These are phyloP conservation scores for Jatropha multifida DNA, from an alignment of 441 rosid species.

Conservation along the genomic window DNA sequence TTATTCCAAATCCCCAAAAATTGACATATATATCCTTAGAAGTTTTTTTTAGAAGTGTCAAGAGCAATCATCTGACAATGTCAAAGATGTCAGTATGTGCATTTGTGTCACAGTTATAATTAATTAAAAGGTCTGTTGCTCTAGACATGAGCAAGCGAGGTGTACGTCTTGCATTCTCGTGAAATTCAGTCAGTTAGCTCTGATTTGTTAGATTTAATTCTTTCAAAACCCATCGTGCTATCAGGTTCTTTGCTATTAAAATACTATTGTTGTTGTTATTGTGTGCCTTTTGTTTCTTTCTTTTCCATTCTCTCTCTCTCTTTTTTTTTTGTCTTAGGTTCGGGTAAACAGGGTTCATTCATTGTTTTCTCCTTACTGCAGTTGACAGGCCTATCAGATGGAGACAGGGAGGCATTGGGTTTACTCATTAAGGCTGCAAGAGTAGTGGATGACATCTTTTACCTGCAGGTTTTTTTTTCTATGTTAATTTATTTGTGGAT, in stretches of 20 bases:
- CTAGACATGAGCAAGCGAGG: neutral
- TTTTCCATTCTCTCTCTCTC: neutral
- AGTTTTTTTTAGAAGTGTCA: too few relatives aligned
- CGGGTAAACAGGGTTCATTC: neutral
- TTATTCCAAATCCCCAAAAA: too few relatives aligned
- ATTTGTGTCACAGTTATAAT: neutral
- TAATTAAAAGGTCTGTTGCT: neutral
- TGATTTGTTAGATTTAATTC: neutral
- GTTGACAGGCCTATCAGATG: conserved; percentile 72
- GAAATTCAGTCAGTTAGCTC: neutral
- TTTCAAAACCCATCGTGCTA: neutral
- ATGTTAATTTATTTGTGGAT: conserved; percentile 1
- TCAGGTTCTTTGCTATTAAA: neutral
- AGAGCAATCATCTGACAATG: neutral
- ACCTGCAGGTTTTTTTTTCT: conserved; percentile 57
- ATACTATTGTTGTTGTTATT: neutral
- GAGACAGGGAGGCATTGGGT: conserved; percentile 62
- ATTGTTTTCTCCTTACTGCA: conserved; percentile 36
- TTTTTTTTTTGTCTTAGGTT: neutral
- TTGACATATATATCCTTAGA: too few relatives aligned
- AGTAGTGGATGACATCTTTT: conserved; percentile 76
- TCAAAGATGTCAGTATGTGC: neutral
- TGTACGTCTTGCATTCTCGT: neutral
- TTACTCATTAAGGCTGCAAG: conserved; percentile 80
- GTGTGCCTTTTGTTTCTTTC: neutral